Evolutionary conservation across 1,284 basidiomycete species (phyloP), one percentile per base, ranked within the genome.

Genomic region (Trametes sp.): DNA sequence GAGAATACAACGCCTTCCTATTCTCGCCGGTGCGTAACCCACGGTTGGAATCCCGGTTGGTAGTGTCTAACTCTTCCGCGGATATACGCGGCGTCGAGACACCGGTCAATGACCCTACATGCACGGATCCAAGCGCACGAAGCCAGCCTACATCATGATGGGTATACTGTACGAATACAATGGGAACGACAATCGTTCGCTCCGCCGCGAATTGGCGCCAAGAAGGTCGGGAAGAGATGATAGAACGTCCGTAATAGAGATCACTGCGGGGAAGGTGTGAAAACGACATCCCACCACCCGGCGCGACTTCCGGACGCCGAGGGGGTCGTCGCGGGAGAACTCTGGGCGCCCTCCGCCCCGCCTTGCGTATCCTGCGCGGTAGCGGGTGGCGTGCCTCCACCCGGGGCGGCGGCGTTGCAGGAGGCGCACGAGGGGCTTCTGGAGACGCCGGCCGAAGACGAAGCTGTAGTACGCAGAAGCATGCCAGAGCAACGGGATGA

Each of bases 201-300:
- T 2, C 14, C n/a, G 6, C 38, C 16, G 16, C 38, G 14, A 41
- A 41, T 19, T n/a, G 38, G 38, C 38, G 38, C 16, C 38, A 41
- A 41, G 38, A 19, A 19, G 38, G 10, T 41, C 14, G 16, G 4
- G 7, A 41, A n/a, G 16, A 41, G n/a, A 14, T 6, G 38, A 41
- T 8, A 19, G 7, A 19, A 41, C n/a, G 38, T 41, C 16, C 9
- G 16, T 19, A 19, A n/a, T n/a, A n/a, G 16, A 41, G 38, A 4
- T 41, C 19, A 49, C 16, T 21, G 48, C 48, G 28, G 48, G 48
- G 48, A 49, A 31, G 48, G 48, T 31, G 48, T 23, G 29, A 49
- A 21, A 2, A 49, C 48, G 2, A n/a, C 19, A 16, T 31, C 28
- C 48, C 13, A 49, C 48, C 48, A 49, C 7, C 28, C 19, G 3